Evolutionary conservation across 768 basidiomycete genomes (phyloP).

Genomic region (Leccinum disarticulatum): DNA sequence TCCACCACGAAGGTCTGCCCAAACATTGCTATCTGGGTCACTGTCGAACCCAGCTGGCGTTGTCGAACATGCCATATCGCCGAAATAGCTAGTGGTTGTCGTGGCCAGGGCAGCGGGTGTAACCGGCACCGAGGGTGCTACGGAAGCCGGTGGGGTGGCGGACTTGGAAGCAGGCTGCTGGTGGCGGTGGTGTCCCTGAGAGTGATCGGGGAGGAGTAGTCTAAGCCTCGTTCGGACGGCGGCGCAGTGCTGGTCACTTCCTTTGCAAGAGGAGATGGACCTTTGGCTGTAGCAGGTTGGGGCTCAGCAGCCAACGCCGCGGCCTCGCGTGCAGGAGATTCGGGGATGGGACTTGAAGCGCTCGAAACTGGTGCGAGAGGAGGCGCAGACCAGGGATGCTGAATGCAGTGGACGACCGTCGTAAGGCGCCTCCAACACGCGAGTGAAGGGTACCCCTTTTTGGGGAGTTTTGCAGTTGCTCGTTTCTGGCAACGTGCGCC

Average conservation of each 20-base stretch:
- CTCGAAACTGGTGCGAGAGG: conserved; percentile 23
- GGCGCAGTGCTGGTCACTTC: conserved; percentile 21
- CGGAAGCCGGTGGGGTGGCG: conserved; percentile 17
- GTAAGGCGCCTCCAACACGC: conserved; percentile 59
- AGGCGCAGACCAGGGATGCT: conserved; percentile 37
- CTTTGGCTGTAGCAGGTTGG: conserved; percentile 25
- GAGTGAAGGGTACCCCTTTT: conserved; percentile 48
- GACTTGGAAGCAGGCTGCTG: conserved; percentile 19
- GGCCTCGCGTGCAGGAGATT: conserved; percentile 63
- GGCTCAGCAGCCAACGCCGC: conserved; percentile 39
- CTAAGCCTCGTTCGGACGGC: conserved; percentile 11
- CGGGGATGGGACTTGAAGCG: conserved; percentile 64
- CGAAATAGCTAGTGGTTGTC: conserved; percentile 20
- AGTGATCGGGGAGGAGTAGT: conserved; percentile 20
- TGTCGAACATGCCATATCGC: conserved; percentile 25
- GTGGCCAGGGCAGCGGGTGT: conserved; percentile 22
- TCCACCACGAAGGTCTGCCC: conserved; percentile 23
- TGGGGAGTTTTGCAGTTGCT: conserved; percentile 20
- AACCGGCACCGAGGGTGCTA: conserved; percentile 21
- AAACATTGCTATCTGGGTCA: conserved; percentile 28
- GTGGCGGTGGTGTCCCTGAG: conserved; percentile 22
- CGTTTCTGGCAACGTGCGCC: too few relatives aligned
- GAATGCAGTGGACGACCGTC: conserved; percentile 60
- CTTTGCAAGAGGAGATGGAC: conserved; percentile 45
- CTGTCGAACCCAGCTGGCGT: conserved; percentile 24